Evolutionary conservation across 768 basidiomycete genomes (phyloP), one percentile per base, ranked within the genome.

Genomic region (Strobilomyces dryophilus): DNA sequence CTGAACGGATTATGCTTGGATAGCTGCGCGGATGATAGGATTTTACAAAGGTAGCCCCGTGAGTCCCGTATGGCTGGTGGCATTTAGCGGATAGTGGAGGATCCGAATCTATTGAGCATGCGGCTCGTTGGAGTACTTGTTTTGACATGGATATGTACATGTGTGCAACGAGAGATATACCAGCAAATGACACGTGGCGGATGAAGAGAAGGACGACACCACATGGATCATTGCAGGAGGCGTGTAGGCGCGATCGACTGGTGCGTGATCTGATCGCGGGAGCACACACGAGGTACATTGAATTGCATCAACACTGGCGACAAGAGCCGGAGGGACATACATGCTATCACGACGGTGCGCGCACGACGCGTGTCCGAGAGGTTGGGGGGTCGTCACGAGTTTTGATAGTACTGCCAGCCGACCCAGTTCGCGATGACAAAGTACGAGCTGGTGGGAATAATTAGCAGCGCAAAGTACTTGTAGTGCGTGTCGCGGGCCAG

Each of bases 381-480:
- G 7, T 24, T 4, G 1, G 18, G 8, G 12, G 17, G 11, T 15
- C 21, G 39, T 81, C 70, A 95, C 11, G 92, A 92, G 69, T 94
- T 93, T 41, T 89, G 83, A 67, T 92, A 98, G 70, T 92, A 97
- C 69, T 98, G 93, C 93, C 94, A 98, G 39, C 95, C 95, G 36
- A 95, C 91, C 95, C 95, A 98, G 64, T 98, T 98, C 39, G 93
- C 92, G 62, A 98, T 98, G 49, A 92, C 89, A 69, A 94, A 95
- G 71, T 92, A 94, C 37, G 87, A 77, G 10, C 79, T 82, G 8
- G 85, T 85, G 12, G 95, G 93, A 42, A 98, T 79, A 41, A 94
- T 74, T 36, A 97, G 72, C 11, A 94, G 71, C 29, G 72, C 62
- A 60, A 95, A 82, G 71, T 95, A 97, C 72, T 94, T 95, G 82